These are phyloP conservation scores for Pseudogymnoascus sp. DNA, from an alignment of 2,329 filamentous ascomycete genomes.

Conservation along the genomic window DNA sequence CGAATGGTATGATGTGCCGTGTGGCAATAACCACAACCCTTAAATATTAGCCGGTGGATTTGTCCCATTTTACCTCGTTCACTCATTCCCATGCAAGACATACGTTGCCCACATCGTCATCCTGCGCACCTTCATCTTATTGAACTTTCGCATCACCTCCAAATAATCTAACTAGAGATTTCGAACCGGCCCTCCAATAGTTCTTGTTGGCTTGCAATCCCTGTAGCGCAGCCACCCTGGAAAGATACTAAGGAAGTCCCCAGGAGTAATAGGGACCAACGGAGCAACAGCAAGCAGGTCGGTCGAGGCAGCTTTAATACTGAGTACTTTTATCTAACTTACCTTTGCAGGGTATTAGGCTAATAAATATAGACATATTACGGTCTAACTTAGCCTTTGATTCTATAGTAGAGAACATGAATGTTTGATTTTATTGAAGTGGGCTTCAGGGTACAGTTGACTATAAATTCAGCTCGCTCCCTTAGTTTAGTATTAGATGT, in stretches of 20 bases:
- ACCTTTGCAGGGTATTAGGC: slow-evolving; percentile 13
- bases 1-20: slow-evolving; percentile 15
- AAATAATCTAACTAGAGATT: too few species aligned
- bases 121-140: too few species aligned
- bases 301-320: neutral
- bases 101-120: slow-evolving; percentile 10
- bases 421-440: slow-evolving; percentile 14
- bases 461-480: slow-evolving; percentile 14
- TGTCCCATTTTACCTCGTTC: slow-evolving; percentile 16
- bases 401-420: slow-evolving; percentile 14
- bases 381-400: slow-evolving; percentile 12
- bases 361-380: slow-evolving; percentile 15
- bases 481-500: neutral
- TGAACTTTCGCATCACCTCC: too few species aligned
- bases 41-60: slow-evolving; percentile 14
- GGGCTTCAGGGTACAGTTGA: slow-evolving; percentile 10
- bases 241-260: too few species aligned
- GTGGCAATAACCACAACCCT: slow-evolving; percentile 17
- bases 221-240: too few species aligned
- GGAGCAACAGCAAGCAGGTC: slow-evolving; percentile 4
- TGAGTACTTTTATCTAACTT: slow-evolving; percentile 9
- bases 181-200: too few species aligned
- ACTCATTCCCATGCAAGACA: slow-evolving; percentile 18
- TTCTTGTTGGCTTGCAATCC: too few species aligned
- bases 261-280: neutral